phyloP scores from a whole-genome alignment of 495 filamentous ascomycete genomes.

The Jackrogersella multiformis region DNA sequence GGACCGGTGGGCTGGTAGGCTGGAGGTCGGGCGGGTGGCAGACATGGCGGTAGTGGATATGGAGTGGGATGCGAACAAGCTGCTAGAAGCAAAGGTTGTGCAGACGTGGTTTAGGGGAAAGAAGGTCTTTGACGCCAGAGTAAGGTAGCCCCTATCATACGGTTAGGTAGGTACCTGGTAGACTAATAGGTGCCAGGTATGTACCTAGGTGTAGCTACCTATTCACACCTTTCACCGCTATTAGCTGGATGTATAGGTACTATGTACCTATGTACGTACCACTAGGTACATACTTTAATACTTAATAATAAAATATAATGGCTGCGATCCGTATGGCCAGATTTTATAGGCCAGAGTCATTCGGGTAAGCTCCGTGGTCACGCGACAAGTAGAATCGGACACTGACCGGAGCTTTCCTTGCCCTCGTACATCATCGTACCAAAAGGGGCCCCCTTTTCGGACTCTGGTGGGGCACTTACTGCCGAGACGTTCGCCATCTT shows the following conservation, averaged over 20 bases:
- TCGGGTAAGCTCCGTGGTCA: too few relatives aligned
- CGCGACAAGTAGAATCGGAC: neutral
- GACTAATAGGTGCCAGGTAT: too few relatives aligned
- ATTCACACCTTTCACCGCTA: too few relatives aligned
- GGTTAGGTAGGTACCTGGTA: too few relatives aligned
- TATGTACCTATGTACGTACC: too few relatives aligned
- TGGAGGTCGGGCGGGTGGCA: conserved; percentile 61
- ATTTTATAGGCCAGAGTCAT: too few relatives aligned
- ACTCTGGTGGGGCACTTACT: neutral
- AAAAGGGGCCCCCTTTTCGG: conserved; percentile 6
- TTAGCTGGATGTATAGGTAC: too few relatives aligned
- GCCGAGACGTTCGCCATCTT: too few relatives aligned
- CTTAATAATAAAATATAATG: too few relatives aligned
- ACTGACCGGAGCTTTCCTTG: neutral
- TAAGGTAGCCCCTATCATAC: conserved; percentile 1
- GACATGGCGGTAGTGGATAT: conserved; percentile 69
- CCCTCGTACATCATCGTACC: neutral
- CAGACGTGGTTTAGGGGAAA: conserved; percentile 67
- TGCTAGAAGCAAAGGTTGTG: conserved; percentile 60
- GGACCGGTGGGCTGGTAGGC: conserved; percentile 59
- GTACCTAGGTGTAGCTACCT: too few relatives aligned
- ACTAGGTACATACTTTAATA: too few relatives aligned
- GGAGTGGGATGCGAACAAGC: conserved; percentile 60
- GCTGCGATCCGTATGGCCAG: too few relatives aligned
- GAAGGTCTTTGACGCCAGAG: conserved; percentile 54